These are phyloP conservation scores for Parsonsia alboflavescens DNA, from an alignment of 257 asterid genomes.

Conservation along the genomic window DNA sequence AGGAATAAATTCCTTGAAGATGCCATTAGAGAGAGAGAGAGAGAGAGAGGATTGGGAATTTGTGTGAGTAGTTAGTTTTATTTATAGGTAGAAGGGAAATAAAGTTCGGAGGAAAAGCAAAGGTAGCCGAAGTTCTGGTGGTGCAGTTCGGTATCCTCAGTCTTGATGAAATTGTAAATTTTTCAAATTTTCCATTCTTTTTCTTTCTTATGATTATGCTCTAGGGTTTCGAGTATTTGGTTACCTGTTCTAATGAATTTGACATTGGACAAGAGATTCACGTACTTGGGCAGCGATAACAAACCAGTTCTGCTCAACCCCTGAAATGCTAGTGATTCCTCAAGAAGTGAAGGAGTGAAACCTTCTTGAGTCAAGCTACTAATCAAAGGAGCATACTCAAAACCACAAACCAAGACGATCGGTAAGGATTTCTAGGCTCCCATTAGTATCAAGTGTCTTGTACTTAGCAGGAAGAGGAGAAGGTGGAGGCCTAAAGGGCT, in stretches of 20 bases:
- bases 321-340: conserved; percentile 81
- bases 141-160: no score
- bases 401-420: conserved; percentile 70
- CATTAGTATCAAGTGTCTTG: conserved; percentile 55
- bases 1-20: no score
- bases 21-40: no score
- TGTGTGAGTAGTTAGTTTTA: no score
- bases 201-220: no score
- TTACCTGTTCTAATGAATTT: background rate
- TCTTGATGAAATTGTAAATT: no score
- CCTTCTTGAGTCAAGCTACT: conserved; percentile 59
- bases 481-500: conserved; percentile 77
- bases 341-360: conserved; percentile 53
- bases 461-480: conserved; percentile 57
- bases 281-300: conserved; percentile 82
- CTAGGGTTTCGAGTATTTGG: no score
- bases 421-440: conserved; percentile 53
- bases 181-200: no score
- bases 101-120: no score
- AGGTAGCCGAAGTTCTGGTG: no score
- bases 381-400: conserved; percentile 70
- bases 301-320: conserved; percentile 62
- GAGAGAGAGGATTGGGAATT: no score
- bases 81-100: no score
- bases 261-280: conserved; percentile 44